These are phyloP conservation scores for Kalanchoe fedtschenkoi DNA, from an alignment of 164 flowering plant genomes.

Conservation along the genomic window DNA sequence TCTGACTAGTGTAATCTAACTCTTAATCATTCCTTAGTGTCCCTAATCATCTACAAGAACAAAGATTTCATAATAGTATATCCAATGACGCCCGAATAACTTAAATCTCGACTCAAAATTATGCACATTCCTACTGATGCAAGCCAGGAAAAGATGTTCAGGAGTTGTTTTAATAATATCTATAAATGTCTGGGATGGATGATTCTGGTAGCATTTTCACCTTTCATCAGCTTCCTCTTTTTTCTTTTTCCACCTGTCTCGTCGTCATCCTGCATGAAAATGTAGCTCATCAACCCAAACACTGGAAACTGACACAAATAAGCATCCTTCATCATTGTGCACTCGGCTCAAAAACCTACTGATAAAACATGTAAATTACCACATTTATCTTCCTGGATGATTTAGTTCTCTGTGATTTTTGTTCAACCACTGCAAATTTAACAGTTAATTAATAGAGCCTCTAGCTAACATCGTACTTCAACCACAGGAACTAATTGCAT, in stretches of 20 bases:
- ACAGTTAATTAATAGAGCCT: not conserved
- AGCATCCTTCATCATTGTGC: too few species aligned
- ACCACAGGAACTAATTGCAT: not conserved
- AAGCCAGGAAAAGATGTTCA: not conserved
- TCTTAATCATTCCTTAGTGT: too few species aligned
- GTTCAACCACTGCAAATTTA: not conserved
- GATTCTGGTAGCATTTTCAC: not conserved
- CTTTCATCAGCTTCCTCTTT: not conserved
- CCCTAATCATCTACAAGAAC: too few species aligned
- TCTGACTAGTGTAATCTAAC: too few species aligned
- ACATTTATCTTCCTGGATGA: constrained; percentile 1
- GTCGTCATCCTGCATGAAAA: constrained; percentile 1
- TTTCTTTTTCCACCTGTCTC: not conserved
- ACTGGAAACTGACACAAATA: too few species aligned
- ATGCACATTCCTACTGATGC: not conserved
- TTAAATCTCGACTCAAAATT: too few species aligned
- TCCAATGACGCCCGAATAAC: too few species aligned
- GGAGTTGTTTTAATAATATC: too few species aligned
- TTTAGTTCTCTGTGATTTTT: not conserved
- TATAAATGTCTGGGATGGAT: too few species aligned
- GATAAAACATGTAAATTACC: not conserved
- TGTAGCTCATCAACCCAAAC: not conserved
- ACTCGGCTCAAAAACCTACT: not conserved
- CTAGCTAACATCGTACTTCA: not conserved
- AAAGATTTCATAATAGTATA: too few species aligned